Evolutionary conservation across 1,284 basidiomycete species (phyloP).

Genomic region (Puccinia triticina): DNA sequence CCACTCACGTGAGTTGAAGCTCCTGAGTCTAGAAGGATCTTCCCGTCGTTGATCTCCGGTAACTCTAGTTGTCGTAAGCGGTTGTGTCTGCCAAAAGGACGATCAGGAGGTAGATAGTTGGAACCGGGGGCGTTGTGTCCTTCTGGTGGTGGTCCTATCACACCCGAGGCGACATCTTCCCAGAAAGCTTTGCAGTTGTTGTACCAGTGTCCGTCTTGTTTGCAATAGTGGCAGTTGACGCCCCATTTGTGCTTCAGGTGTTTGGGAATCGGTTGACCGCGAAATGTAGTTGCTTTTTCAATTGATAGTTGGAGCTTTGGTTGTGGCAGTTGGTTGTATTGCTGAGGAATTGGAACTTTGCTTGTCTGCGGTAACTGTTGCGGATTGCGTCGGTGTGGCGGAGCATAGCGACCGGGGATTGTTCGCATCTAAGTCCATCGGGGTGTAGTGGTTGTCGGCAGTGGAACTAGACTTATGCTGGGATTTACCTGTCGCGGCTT

Average conservation of each 20-base stretch:
- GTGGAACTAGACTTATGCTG: no score
- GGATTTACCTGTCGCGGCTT: no score
- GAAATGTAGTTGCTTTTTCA: background rate
- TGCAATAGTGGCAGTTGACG: background rate
- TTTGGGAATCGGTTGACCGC: background rate
- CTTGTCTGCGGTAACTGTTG: no score
- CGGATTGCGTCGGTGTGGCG: no score
- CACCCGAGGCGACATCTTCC: background rate
- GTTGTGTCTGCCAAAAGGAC: background rate
- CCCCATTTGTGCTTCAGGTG: no score
- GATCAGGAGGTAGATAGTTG: background rate
- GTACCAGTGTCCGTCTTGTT: slow-evolving; percentile 8
- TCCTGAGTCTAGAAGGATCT: background rate
- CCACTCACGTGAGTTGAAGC: slow-evolving; percentile 30
- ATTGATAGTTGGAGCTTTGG: background rate
- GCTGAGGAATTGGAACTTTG: no score
- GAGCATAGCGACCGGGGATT: no score
- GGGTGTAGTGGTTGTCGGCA: no score
- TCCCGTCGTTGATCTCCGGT: background rate
- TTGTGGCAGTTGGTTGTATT: no score
- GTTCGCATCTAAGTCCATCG: no score
- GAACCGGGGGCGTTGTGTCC: background rate
- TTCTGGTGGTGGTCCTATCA: background rate
- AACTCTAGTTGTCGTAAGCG: background rate
- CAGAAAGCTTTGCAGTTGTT: background rate